Conservation (phyloP, 495 filamentous ascomycete species). For the Penicillium cosmopolitanum region DNA sequence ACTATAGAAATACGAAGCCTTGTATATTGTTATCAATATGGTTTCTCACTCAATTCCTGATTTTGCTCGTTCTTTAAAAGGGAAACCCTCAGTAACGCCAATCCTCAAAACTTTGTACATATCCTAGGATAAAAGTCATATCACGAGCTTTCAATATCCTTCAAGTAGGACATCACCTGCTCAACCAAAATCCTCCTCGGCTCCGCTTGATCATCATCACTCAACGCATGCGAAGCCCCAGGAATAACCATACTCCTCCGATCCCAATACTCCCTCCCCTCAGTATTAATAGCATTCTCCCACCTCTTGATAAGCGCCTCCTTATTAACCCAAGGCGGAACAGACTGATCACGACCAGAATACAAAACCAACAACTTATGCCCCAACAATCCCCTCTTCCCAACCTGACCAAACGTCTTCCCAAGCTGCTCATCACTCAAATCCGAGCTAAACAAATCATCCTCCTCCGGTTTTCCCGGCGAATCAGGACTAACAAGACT, state of each 20-base stretch:
- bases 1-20: no score
- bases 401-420: constrained; percentile 65
- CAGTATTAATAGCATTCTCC: constrained; percentile 56
- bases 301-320: constrained; percentile 63
- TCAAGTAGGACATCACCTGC: constrained; percentile 38
- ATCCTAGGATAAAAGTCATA: not conserved
- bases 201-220: constrained; percentile 49
- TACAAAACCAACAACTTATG: constrained; percentile 54
- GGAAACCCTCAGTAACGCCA: no score
- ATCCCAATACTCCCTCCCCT: constrained; percentile 40
- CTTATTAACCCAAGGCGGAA: constrained; percentile 68
- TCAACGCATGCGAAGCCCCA: constrained; percentile 49
- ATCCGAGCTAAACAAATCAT: constrained; percentile 88
- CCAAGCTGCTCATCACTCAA: constrained; percentile 59
- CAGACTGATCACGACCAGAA: constrained; percentile 71
- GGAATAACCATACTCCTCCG: constrained; percentile 46
- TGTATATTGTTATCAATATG: no score
- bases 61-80: no score
- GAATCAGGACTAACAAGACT: constrained; percentile 60
- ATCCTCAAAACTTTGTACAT: no score
- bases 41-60: no score
- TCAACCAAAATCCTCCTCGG: constrained; percentile 41
- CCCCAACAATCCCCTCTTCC: constrained; percentile 55
- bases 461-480: constrained; percentile 62
- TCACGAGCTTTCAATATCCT: constrained; percentile 25